Evolutionary conservation across 192 early-diverging fungal genomes (phyloP).

Genomic region (Helicostylum pulchrum): DNA sequence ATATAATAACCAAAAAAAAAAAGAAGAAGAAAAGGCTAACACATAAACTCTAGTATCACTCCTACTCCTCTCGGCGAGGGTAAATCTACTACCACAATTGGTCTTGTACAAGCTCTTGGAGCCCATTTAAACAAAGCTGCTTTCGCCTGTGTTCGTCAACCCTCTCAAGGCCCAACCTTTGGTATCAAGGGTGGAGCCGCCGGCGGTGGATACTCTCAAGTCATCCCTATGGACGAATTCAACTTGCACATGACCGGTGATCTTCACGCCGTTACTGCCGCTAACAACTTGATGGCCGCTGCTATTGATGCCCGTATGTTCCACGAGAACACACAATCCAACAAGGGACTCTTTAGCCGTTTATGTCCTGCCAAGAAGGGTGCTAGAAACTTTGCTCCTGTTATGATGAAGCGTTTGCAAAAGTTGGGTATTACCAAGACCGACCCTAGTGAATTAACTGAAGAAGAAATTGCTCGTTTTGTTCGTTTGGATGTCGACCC

Average conservation of each 20-base stretch:
- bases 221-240: slow-evolving; percentile 99
- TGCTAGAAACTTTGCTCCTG: slow-evolving; percentile 71
- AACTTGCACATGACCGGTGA: slow-evolving; percentile 99
- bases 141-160: slow-evolving; percentile 97
- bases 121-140: slow-evolving; percentile 84
- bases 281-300: slow-evolving; percentile 96
- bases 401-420: slow-evolving; percentile 79
- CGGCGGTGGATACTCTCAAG: slow-evolving; percentile 97
- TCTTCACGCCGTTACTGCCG: slow-evolving; percentile 96
- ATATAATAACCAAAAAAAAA: not conserved
- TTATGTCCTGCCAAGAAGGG: slow-evolving; percentile 88
- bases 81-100: slow-evolving; percentile 96
- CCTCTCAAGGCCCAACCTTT: slow-evolving; percentile 99
- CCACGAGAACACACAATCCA: slow-evolving; percentile 86
- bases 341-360: slow-evolving; percentile 82
- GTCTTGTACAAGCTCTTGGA: slow-evolving; percentile 92
- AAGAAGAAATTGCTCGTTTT: slow-evolving; percentile 76
- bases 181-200: slow-evolving; percentile 99
- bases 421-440: slow-evolving; percentile 82
- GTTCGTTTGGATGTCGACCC: slow-evolving; percentile 94
- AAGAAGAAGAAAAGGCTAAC: not conserved
- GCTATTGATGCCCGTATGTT: slow-evolving; percentile 97
- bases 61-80: slow-evolving; percentile 98
- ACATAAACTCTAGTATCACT: slow-evolving; percentile 63
- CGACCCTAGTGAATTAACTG: slow-evolving; percentile 73